Conservation (phyloP, 345 rosid genomes). For the Eucalyptus virginea region DNA sequence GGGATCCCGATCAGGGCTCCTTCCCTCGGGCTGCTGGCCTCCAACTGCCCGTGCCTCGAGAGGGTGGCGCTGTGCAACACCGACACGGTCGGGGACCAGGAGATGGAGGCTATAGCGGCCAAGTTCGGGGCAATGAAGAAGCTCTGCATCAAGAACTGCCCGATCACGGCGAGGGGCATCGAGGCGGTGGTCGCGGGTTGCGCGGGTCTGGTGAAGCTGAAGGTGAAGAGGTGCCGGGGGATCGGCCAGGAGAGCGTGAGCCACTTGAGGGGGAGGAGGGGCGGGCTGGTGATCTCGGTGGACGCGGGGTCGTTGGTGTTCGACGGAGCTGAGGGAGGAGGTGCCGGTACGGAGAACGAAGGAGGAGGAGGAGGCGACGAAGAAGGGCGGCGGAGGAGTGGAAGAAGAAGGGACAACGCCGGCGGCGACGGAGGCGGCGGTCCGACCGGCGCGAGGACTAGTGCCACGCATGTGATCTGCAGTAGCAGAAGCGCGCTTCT, state of each 20-base stretch:
- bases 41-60: constrained; percentile 20
- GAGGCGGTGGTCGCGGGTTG: constrained; percentile 23
- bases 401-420: neutral
- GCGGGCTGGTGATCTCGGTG: constrained; percentile 12
- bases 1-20: constrained; percentile 5
- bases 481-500: constrained; percentile 17
- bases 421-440: neutral
- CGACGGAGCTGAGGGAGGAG: neutral
- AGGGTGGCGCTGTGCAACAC: constrained; percentile 31
- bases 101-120: constrained; percentile 14
- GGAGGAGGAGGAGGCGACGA: neutral
- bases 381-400: neutral
- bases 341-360: neutral
- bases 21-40: constrained; percentile 14
- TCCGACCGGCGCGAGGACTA: neutral
- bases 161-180: constrained; percentile 18
- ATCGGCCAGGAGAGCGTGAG: constrained; percentile 1
- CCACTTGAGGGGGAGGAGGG: neutral
- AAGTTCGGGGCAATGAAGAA: constrained; percentile 29
- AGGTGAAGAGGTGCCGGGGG: constrained; percentile 34
- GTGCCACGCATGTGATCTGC: constrained; percentile 10
- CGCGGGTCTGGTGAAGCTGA: constrained; percentile 27
- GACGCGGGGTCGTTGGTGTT: constrained; percentile 5
- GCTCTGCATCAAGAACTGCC: constrained; percentile 42
- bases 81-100: constrained; percentile 20